Evolutionary conservation across 129 eudicot genomes (phyloP).

Genomic region (Pseudognaphalium luteoalbum): DNA sequence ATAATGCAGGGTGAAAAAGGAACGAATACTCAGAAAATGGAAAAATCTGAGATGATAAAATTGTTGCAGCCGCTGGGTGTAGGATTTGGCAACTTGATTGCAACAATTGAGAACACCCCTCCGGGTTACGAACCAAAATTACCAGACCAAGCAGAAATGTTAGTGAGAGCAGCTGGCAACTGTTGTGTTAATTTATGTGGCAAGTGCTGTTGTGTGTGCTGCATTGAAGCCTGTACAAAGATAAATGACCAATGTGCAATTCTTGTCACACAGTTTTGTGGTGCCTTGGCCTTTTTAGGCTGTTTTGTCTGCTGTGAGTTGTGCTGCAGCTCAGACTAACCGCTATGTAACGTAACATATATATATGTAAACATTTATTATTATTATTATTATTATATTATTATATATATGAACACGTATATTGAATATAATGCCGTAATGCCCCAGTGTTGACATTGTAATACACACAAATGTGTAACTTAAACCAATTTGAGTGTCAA

Average conservation of each 20-base stretch:
- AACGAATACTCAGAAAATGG: constrained; percentile 22
- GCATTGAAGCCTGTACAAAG: constrained; percentile 57
- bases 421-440: not conserved
- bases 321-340: constrained; percentile 43
- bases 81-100: constrained; percentile 76
- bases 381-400: no score
- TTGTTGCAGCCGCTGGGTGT: constrained; percentile 49
- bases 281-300: constrained; percentile 68
- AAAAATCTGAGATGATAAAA: constrained; percentile 28
- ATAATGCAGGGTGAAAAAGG: constrained; percentile 34
- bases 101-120: constrained; percentile 71
- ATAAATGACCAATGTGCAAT: constrained; percentile 73
- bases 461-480: constrained; percentile 1
- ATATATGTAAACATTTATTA: not conserved
- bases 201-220: constrained; percentile 82
- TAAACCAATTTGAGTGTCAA: not conserved
- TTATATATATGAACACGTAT: not conserved
- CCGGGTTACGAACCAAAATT: constrained; percentile 62
- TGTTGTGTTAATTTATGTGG: constrained; percentile 66
- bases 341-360: not conserved
- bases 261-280: constrained; percentile 59
- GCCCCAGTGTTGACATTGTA: not conserved
- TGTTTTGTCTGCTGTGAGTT: constrained; percentile 61
- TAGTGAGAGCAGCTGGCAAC: constrained; percentile 72
- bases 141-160: constrained; percentile 73